Evolutionary conservation across 148 eudicot species (phyloP), one percentile per base, ranked within the genome.

Genomic region (Polygonum maritimum): DNA sequence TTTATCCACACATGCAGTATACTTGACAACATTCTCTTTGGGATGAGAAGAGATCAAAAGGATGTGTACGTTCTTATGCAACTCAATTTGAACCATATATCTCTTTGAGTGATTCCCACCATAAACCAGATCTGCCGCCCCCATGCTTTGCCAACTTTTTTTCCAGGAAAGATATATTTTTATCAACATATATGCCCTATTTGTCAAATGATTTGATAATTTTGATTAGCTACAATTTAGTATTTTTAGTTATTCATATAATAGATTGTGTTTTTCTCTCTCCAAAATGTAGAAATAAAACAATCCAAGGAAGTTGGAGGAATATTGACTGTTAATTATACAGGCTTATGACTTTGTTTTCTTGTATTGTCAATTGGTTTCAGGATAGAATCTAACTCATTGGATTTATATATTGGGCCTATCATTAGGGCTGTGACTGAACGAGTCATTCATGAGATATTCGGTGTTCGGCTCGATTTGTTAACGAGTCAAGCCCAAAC

Each of bases 61-160:
- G 69, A 35, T 15, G 71, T 35, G 18, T 36, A 26, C 31, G 40
- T 63, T 9, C 15, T 36, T 14, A 67, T 33, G 41, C 71, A 67
- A 67, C 44, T 67, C 71, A 67, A 67, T 67, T 67, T 67, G 71
- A 67, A 67, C 71, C 71, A 67, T 67, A 67, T 67, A 67, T 67
- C 71, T 67, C 71, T 14, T 67, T 18, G 71, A 36, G 19, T 67
- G 71, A 67, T 67, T 67, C 45, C 45, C 71, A 67, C 71, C 71
- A 67, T 67, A 67, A 35, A 67, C 45, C 41, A 67, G 36, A 67
- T 67, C 71, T 67, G 71, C 71, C 71, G 71, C 71, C 44, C 71
- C 41, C 13, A 15, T 67, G 71, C 71, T 67, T 67, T 67, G 5
- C 44, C 38, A 67, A 14, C 21, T 67, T 38, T 67, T 44, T 15